Conservation (phyloP, 306 rosid species). For the Castanospermum australe region DNA sequence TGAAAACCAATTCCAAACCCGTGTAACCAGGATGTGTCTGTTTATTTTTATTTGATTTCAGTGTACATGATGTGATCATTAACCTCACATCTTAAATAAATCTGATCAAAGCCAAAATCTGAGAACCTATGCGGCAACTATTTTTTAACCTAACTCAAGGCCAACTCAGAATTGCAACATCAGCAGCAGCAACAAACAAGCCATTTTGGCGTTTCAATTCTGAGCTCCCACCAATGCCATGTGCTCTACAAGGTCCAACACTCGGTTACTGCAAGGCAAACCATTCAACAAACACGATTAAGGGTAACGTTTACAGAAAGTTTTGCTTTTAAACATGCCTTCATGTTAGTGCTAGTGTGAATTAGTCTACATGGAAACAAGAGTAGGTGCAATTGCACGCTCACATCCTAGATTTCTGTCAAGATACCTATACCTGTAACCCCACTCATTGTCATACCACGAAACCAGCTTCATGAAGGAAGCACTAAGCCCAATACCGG, state of each 20-base stretch:
- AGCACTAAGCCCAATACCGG: slow-evolving; percentile 84
- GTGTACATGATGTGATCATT: slow-evolving; percentile 26
- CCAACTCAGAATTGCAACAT: slow-evolving; percentile 25
- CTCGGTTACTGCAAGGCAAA: slow-evolving; percentile 71
- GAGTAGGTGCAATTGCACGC: background rate
- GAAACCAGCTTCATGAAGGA: slow-evolving; percentile 82
- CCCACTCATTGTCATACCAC: slow-evolving; percentile 99
- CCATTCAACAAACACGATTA: background rate
- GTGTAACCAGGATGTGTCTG: slow-evolving; percentile 12
- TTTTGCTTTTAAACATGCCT: background rate
- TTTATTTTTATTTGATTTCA: slow-evolving; percentile 17
- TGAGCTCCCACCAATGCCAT: slow-evolving; percentile 83
- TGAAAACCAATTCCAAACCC: slow-evolving; percentile 14
- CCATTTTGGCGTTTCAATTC: slow-evolving; percentile 27
- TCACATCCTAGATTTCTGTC: background rate
- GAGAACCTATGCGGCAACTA: slow-evolving; percentile 24
- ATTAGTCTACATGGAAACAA: background rate
- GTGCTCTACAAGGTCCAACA: slow-evolving; percentile 95
- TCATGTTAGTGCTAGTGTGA: background rate
- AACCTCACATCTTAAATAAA: slow-evolving; percentile 27
- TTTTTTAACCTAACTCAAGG: slow-evolving; percentile 28
- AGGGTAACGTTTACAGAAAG: background rate
- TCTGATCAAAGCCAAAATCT: slow-evolving; percentile 34
- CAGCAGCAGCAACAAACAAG: background rate
- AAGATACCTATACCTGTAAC: slow-evolving; percentile 70